These are phyloP conservation scores for Aristolochia fimbriata DNA, from an alignment of 164 flowering plant genomes.

Conservation along the genomic window DNA sequence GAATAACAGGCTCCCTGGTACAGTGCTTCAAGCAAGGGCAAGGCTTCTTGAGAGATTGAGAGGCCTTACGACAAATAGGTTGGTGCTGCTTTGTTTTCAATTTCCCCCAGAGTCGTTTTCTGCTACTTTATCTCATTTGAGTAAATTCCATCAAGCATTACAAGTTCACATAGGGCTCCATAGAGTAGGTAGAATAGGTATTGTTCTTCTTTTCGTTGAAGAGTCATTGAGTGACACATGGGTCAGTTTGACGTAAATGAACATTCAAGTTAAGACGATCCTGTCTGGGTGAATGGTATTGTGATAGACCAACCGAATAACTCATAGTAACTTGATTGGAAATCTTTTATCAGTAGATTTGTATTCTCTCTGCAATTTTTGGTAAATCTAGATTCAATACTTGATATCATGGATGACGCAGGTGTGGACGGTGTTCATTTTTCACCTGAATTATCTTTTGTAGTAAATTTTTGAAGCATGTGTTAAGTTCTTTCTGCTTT, in stretches of 20 bases:
- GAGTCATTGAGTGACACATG: neutral
- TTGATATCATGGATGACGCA: too few relatives aligned
- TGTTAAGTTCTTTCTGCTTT: neutral
- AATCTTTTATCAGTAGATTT: neutral
- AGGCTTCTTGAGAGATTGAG: slow-evolving; percentile 81
- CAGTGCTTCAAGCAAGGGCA: slow-evolving; percentile 78
- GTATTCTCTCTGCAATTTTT: neutral
- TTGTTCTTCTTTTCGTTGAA: neutral
- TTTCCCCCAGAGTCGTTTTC: neutral
- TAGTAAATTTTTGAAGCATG: neutral
- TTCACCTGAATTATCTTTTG: neutral
- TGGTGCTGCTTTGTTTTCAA: neutral
- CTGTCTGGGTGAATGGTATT: too few relatives aligned
- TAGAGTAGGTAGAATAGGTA: neutral
- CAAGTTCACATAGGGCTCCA: neutral
- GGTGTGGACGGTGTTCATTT: neutral
- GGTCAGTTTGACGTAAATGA: neutral
- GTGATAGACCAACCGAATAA: too few relatives aligned
- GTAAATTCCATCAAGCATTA: neutral
- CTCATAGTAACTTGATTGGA: too few relatives aligned
- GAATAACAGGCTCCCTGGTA: slow-evolving; percentile 72
- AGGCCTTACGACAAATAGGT: slow-evolving; percentile 54
- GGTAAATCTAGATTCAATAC: too few relatives aligned
- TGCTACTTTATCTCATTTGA: too few relatives aligned
- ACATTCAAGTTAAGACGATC: neutral